Base-by-base conservation (phyloP, 1,284 basidiomycete species). In the Inonotus hispidus region DNA sequence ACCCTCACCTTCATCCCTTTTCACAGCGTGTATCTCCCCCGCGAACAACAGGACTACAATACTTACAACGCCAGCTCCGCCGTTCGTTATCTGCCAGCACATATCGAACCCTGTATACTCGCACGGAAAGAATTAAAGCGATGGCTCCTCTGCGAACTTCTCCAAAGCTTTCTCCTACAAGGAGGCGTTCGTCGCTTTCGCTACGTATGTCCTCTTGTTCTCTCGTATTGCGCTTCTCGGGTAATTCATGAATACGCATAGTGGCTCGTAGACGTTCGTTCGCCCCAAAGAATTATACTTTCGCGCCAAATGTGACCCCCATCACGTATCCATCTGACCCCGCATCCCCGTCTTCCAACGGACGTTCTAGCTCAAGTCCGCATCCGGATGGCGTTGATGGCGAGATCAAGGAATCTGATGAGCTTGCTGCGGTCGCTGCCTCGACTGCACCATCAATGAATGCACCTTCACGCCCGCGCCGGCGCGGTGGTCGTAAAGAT, bases 271-370 rank as follows among this genome's bases (percentile, higher is more conserved):
- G 61, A 39, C 56, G 57, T 11, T 59, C 57, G 23, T 52, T 72
- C 74, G 1, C 70, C 75, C 0, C 75, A 78, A 13, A 78, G 80
- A 25, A 78, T 79, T 10, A 81, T 41, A 86, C 84, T 1, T 89
- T 89, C 62, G 86, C 86, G 0, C 86, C 87, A 47, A 89, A 88
- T 66, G 78, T 89, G 5, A 89, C 87, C 0, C 87, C 87, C 0
- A 77, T 77, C 0, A 82, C 84, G 0, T 89, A 79, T 71, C 79
- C 61, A 3, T 45, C 52, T 11, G 61, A 63, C 47, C 41, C 58
- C 27, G 49, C 58, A 23, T 59, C 58, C 27, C 58, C 60, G 29
- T 55, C 53, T 21, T 58, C 56, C 2, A 54, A 54, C 29, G n/a
- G 19, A 23, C 14, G 45, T 11, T 61, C 60, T n/a, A 53, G 38